Conservation (phyloP, 2,329 filamentous ascomycete species). For the Beauveria sp. region DNA sequence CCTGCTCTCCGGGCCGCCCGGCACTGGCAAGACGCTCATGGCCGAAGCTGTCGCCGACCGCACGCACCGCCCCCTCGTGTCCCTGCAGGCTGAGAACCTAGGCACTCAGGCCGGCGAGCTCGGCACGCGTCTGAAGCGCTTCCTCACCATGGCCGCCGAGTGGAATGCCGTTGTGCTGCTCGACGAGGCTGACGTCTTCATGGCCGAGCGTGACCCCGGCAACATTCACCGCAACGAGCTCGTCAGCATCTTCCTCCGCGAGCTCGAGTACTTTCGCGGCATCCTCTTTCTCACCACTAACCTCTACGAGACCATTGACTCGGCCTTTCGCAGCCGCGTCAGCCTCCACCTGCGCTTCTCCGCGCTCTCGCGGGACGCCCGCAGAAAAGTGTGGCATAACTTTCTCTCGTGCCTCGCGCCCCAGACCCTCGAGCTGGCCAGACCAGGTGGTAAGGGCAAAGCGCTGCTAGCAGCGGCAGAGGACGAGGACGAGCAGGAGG, state of each 20-base stretch:
- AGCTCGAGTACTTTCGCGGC: slow-evolving; percentile 38
- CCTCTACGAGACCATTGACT: slow-evolving; percentile 33
- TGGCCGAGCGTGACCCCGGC: slow-evolving; percentile 36
- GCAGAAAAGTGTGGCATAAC: slow-evolving; percentile 37
- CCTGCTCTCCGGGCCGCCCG: slow-evolving; percentile 37
- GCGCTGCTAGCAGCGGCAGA: not conserved
- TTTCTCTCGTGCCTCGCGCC: slow-evolving; percentile 32
- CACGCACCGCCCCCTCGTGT: slow-evolving; percentile 36
- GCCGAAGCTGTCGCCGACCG: slow-evolving; percentile 36
- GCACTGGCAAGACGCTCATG: slow-evolving; percentile 40
- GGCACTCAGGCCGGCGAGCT: slow-evolving; percentile 35
- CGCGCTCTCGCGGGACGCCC: slow-evolving; percentile 29
- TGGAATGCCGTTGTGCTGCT: slow-evolving; percentile 46
- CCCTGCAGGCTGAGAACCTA: slow-evolving; percentile 39
- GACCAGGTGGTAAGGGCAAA: not conserved
- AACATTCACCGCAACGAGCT: slow-evolving; percentile 42
- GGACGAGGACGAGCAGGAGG: not conserved
- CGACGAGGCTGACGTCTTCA: slow-evolving; percentile 47
- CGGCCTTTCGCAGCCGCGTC: slow-evolving; percentile 38
- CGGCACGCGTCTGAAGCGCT: slow-evolving; percentile 38
- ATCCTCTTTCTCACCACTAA: slow-evolving; percentile 40
- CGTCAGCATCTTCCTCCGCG: slow-evolving; percentile 38
- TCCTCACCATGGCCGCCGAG: slow-evolving; percentile 39
- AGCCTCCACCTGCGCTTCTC: slow-evolving; percentile 40
- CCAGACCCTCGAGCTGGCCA: not conserved